phyloP scores from a whole-genome alignment of 208 protist genomes.

The Trypanosoma melophagium region DNA sequence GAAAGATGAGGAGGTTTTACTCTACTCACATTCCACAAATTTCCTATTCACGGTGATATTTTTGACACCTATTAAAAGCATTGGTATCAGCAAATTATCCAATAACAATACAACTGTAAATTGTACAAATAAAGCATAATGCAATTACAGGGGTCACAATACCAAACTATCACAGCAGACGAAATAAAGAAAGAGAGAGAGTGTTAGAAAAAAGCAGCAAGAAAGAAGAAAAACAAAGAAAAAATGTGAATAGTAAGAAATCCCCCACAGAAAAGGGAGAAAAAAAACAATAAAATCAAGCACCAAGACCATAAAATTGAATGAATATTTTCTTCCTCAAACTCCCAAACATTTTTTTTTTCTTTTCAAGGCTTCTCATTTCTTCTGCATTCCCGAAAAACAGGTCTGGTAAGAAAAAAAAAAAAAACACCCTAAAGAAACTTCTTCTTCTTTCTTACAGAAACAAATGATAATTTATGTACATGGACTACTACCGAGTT shows the following conservation, averaged over 20 bases:
- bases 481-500: not conserved
- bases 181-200: not conserved
- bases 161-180: not conserved
- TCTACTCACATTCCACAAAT: no score
- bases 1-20: no score
- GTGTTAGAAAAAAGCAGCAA: not conserved
- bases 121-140: not conserved
- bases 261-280: slow-evolving; percentile 23
- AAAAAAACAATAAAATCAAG: slow-evolving; percentile 1
- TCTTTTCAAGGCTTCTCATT: not conserved
- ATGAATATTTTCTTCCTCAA: not conserved
- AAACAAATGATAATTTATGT: not conserved
- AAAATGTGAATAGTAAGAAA: not conserved
- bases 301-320: not conserved
- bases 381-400: not conserved
- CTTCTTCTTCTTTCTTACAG: no score
- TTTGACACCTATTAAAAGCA: no score
- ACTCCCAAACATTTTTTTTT: not conserved
- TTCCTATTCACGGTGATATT: no score
- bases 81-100: no score
- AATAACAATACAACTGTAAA: no score
- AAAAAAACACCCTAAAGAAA: not conserved
- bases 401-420: not conserved
- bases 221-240: not conserved
- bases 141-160: not conserved